Evolutionary conservation across 257 asterid genomes (phyloP).

Genomic region (Oldenlandia corymbosa): DNA sequence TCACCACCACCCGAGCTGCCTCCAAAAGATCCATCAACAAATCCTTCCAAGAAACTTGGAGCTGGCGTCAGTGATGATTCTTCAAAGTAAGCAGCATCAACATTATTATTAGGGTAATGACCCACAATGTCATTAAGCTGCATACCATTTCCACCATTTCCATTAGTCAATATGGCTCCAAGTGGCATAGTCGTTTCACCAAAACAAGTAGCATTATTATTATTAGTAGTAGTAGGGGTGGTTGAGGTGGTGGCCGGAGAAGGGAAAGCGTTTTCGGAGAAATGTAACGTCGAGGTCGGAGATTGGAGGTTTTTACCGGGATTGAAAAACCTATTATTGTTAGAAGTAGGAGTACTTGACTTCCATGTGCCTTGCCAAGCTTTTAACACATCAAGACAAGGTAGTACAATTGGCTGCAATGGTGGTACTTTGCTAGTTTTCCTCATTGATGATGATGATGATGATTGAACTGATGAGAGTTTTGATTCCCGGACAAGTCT

Average conservation of each 20-base stretch:
- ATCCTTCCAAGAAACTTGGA: conserved; percentile 5
- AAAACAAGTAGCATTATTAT: no score
- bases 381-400: conserved; percentile 16
- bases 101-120: conserved; percentile 1
- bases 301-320: conserved; percentile 5
- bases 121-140: conserved; percentile 7
- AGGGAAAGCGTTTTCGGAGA: background rate
- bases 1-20: conserved; percentile 4
- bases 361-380: conserved; percentile 16
- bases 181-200: background rate
- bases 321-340: conserved; percentile 2
- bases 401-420: conserved; percentile 8
- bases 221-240: background rate
- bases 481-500: conserved; percentile 22
- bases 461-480: background rate
- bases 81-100: background rate
- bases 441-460: background rate
- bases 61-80: conserved; percentile 4
- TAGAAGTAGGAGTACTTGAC: no score
- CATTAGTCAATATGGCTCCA: background rate
- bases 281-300: conserved; percentile 13
- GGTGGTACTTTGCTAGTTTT: no score
- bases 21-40: background rate
- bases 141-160: background rate
- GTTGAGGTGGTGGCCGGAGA: background rate